A percentile compares a stretch with the other conserved stretches of the same genome.
Conservation (phyloP, 345 rosid species). For the Moringa oleifera region DNA sequence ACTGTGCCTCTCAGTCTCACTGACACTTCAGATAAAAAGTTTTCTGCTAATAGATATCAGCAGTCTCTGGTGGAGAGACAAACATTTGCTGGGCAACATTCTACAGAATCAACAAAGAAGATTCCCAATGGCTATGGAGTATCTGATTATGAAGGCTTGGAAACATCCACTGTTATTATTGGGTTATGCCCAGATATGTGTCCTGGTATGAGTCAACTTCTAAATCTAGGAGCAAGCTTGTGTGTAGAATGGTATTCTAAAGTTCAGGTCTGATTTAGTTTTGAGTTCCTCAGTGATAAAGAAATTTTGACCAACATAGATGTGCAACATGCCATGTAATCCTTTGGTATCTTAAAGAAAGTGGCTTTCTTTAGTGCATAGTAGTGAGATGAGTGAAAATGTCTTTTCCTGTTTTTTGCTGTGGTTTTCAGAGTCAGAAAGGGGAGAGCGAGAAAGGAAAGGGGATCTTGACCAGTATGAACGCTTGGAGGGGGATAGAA, state of each 20-base stretch:
- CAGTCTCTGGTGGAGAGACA: constrained; percentile 31
- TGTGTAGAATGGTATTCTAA: constrained; percentile 10
- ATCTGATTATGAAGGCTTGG: constrained; percentile 47
- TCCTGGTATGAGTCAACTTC: constrained; percentile 56
- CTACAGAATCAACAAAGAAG: constrained; percentile 35
- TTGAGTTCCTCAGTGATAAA: constrained; percentile 10
- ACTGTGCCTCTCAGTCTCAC: constrained; percentile 26
- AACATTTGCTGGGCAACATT: constrained; percentile 13
- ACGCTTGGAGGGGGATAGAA: constrained; percentile 88
- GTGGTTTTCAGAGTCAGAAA: constrained; percentile 64
- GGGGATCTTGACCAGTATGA: constrained; percentile 96
- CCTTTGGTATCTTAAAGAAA: background rate
- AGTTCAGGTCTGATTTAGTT: constrained; percentile 7
- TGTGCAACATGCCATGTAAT: background rate
- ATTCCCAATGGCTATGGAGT: constrained; percentile 27
- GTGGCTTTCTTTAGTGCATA: background rate
- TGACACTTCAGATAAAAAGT: constrained; percentile 32
- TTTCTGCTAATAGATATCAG: constrained; percentile 27
- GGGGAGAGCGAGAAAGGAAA: constrained; percentile 92
- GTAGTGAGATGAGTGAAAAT: background rate
- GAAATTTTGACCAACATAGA: background rate
- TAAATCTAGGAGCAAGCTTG: constrained; percentile 15
- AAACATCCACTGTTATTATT: constrained; percentile 46
- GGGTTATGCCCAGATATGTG: constrained; percentile 93
- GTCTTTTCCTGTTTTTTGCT: background rate